These are phyloP conservation scores for Pseudocercospora ulei DNA, from an alignment of 2,329 filamentous ascomycete genomes.

Conservation along the genomic window DNA sequence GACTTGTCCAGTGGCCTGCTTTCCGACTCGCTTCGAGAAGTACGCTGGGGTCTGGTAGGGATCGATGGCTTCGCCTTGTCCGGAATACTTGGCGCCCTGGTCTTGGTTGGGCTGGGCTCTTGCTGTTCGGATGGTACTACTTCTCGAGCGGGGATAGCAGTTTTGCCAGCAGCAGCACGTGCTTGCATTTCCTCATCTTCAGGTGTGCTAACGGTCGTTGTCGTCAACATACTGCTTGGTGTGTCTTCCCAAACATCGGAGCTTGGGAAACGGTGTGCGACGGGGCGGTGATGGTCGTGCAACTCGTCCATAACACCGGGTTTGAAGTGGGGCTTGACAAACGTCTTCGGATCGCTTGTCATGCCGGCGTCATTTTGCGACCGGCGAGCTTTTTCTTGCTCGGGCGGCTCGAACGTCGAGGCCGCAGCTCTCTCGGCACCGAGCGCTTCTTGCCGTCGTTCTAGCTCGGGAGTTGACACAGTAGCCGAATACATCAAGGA, in stretches of 20 bases:
- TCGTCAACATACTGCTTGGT: constrained; percentile 69
- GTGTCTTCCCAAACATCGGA: constrained; percentile 91
- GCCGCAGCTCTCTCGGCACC: constrained; percentile 27
- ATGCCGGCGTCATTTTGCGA: constrained; percentile 28
- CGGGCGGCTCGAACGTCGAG: constrained; percentile 39
- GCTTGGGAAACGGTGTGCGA: constrained; percentile 68
- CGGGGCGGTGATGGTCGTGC: constrained; percentile 46
- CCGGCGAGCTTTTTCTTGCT: constrained; percentile 39
- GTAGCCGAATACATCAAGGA: constrained; percentile 68
- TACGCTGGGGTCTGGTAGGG: constrained; percentile 51
- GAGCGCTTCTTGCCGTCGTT: constrained; percentile 35
- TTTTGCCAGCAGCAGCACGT: constrained; percentile 26
- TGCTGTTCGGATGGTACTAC: constrained; percentile 30
- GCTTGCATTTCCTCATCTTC: constrained; percentile 29
- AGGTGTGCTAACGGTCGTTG: constrained; percentile 55
- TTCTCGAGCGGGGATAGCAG: constrained; percentile 29
- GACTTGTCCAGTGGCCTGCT: constrained; percentile 25
- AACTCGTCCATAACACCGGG: constrained; percentile 46
- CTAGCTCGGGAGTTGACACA: constrained; percentile 63
- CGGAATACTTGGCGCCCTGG: constrained; percentile 46
- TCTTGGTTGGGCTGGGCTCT: constrained; percentile 42
- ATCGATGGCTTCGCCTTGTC: constrained; percentile 56
- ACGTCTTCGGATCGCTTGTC: constrained; percentile 42
- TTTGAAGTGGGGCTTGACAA: constrained; percentile 50
- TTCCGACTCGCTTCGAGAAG: constrained; percentile 29